Conservation (phyloP, 257 asterid species). For the Przewalskia tangutica region DNA sequence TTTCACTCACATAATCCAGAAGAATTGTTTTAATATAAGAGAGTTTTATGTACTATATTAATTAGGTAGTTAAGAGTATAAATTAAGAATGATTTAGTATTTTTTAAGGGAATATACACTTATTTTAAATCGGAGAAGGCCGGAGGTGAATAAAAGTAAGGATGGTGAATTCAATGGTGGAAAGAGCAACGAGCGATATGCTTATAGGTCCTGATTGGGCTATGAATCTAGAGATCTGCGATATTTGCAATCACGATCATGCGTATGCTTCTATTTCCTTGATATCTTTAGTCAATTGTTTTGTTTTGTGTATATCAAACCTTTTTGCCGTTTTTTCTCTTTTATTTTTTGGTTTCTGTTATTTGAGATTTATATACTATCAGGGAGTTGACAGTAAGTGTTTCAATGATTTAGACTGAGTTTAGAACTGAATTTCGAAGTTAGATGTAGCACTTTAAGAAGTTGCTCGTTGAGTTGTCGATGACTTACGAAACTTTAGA, state of each 20-base stretch:
- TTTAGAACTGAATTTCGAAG: not conserved
- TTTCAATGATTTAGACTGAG: not conserved
- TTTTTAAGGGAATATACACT: too few relatives aligned
- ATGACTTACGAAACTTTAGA: not conserved
- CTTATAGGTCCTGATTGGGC: conserved; percentile 99
- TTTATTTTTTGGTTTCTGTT: not conserved
- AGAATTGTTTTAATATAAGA: too few relatives aligned
- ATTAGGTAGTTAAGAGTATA: too few relatives aligned
- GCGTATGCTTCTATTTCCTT: conserved; percentile 39
- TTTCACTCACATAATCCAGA: too few relatives aligned
- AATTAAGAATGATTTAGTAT: too few relatives aligned
- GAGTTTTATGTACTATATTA: too few relatives aligned
- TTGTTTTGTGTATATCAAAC: not conserved
- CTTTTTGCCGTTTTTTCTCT: not conserved
- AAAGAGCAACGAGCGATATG: conserved; percentile 92
- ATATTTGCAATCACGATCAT: conserved; percentile 93
- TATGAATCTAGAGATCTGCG: conserved; percentile 97
- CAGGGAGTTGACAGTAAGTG: not conserved
- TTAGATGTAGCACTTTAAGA: not conserved
- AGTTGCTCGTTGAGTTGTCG: not conserved
- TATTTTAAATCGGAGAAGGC: not conserved
- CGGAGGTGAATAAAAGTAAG: conserved; percentile 9
- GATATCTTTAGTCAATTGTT: too few relatives aligned
- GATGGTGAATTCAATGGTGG: conserved; percentile 96
- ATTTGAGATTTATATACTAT: not conserved